Evolutionary conservation across 1,139 yeast species (phyloP).

Genomic region (Ogataea hybrid): DNA sequence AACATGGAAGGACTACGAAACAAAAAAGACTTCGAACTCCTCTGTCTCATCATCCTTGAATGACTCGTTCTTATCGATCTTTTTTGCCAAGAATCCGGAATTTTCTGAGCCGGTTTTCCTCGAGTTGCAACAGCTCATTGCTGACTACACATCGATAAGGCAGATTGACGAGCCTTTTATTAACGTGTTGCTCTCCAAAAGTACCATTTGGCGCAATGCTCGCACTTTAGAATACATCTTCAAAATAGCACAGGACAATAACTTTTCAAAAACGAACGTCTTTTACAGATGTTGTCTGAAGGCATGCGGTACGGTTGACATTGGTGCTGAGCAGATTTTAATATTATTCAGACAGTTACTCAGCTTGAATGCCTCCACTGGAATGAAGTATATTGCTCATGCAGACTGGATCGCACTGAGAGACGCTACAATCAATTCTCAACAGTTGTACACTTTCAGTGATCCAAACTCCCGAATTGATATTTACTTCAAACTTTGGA

Average conservation of each 20-base stretch:
- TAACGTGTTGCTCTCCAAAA: conserved; percentile 71
- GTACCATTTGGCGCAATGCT: conserved; percentile 67
- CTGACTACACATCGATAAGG: conserved; percentile 54
- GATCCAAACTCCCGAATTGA: conserved; percentile 43
- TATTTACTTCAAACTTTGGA: conserved; percentile 58
- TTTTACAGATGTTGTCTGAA: conserved; percentile 76
- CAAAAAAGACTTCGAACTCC: conserved; percentile 57
- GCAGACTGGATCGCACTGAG: conserved; percentile 90
- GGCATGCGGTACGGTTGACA: conserved; percentile 65
- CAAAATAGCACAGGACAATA: conserved; percentile 57
- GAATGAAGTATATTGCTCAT: conserved; percentile 63
- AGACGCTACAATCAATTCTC: conserved; percentile 66
- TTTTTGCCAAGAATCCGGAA: conserved; percentile 58
- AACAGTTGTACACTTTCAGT: conserved; percentile 27
- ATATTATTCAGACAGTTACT: conserved; percentile 62
- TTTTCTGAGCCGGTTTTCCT: conserved; percentile 56
- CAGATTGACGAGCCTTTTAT: conserved; percentile 73
- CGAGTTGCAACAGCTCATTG: conserved; percentile 56
- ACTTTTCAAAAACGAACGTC: conserved; percentile 63
- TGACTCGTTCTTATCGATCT: conserved; percentile 64
- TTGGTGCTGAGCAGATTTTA: conserved; percentile 54
- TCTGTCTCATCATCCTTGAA: conserved; percentile 65
- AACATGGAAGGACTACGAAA: conserved; percentile 56
- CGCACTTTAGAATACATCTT: conserved; percentile 63
- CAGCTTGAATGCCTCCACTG: conserved; percentile 49